Evolutionary conservation across 441 rosid genomes (phyloP), one percentile per base, ranked within the genome.

Genomic region (Adansonia madagascariensis): DNA sequence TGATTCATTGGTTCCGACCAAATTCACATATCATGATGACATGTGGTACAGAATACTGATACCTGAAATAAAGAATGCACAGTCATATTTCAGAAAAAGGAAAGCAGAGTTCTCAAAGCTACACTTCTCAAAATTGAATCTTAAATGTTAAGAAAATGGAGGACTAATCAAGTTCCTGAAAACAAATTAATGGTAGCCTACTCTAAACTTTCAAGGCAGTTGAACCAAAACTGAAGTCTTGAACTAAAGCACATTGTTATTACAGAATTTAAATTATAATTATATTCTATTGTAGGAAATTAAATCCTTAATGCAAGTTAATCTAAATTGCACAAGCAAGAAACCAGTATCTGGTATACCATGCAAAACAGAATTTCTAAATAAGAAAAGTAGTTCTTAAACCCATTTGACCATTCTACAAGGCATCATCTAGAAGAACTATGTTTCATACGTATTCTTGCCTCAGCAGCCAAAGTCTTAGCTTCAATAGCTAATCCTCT

Each of bases 81-180:
- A 65, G 49, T 8, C 24, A n/a, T 41, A 65, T 41, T 65, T 17
- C 3, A 65, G 50, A n/a, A 63, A 64, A 2, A 6, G n/a, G 6
- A 35, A 63, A 63, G 20, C 67, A 31, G 44, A 6, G 18, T 35
- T 62, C 7, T 35, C 20, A 31, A 31, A 14, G 20, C 69, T 64
- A 39, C 20, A 35, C 6, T n/a, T 1, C 12, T 17, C 20, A 41
- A 65, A 8, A 41, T 9, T 64, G 20, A 7, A 39, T 41, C 22
- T 7, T n/a, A 64, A 64, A 2, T 63, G 67, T 63, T 63, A 4
- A 31, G 7, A 2, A 0, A 8, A 7, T 64, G 69, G 22, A 31
- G 66, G 66, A 62, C 66, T 6, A 14, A 27, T 20, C 66, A 27
- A 62, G 3, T 44, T 63, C 68, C 35, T 60, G 15, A 60, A 60